These are phyloP conservation scores for Tricharina praecox DNA, from an alignment of 495 filamentous ascomycete genomes.

Conservation along the genomic window DNA sequence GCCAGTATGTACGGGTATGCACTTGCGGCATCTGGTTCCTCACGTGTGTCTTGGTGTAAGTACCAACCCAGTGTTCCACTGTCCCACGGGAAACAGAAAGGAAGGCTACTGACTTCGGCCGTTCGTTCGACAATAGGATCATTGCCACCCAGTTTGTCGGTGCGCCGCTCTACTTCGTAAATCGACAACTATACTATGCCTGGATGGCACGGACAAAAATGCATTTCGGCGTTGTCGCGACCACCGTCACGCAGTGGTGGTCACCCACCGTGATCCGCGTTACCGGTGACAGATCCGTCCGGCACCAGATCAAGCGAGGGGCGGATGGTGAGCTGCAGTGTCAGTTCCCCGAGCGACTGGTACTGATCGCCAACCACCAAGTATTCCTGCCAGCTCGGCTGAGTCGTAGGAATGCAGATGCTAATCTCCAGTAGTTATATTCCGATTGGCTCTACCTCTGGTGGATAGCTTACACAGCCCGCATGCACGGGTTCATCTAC, in stretches of 20 bases:
- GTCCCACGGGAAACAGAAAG: too few relatives aligned
- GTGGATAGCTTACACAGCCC: conserved; percentile 66
- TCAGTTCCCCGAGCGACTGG: conserved; percentile 55
- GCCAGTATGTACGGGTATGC: conserved; percentile 20
- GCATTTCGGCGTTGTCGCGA: conserved; percentile 54
- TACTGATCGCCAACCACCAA: conserved; percentile 76
- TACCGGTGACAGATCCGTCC: conserved; percentile 57
- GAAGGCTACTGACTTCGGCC: too few relatives aligned
- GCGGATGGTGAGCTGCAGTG: conserved; percentile 51
- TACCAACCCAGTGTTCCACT: neutral
- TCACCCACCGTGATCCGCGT: conserved; percentile 57
- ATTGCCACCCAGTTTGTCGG: conserved; percentile 49
- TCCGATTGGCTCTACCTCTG: conserved; percentile 81
- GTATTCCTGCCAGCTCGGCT: too few relatives aligned
- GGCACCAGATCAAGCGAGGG: conserved; percentile 47
- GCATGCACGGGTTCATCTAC: conserved; percentile 66
- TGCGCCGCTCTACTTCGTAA: conserved; percentile 50
- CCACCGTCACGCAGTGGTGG: conserved; percentile 69
- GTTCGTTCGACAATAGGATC: too few relatives aligned
- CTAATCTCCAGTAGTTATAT: conserved; percentile 39
- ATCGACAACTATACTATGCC: conserved; percentile 52
- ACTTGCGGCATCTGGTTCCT: conserved; percentile 19
- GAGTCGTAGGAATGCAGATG: too few relatives aligned
- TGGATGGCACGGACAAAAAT: conserved; percentile 67
- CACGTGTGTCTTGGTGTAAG: conserved; percentile 23